Evolutionary conservation across 2,329 filamentous ascomycete species (phyloP), one percentile per base, ranked within the genome.

Genomic region (Talaromyces sp.): DNA sequence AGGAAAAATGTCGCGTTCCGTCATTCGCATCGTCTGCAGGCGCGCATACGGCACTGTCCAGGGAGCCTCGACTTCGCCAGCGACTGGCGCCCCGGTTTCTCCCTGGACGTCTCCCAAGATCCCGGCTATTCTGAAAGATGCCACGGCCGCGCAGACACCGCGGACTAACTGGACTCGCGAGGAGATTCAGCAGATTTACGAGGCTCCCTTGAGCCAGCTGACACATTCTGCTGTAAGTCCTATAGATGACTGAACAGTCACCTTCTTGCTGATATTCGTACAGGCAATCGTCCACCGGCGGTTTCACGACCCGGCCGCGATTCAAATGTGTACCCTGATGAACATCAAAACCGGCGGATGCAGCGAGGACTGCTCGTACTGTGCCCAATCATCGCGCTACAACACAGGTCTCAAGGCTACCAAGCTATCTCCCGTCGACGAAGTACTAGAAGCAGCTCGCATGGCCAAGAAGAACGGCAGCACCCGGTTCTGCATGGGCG

Each of bases 331-430:
- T 80, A 96, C 92, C 0, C 82, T 96, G 61, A 96, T 96, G 90
- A 96, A 96, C 81, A 96, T 96, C 81, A 96, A 96, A 74, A 96
- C 91, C 9, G 92, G 92, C 58, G 92, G 92, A 54, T 96, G 92
- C 77, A 91, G 86, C 67, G 92, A 96, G 75, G 92, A 96, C 76
- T 96, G 92, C 78, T 91, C 89, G 26, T 96, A 96, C 84, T 95
- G 90, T 74, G 89, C 90, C 1, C 91, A 95, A 76, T 91, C 90
- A 2, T 90, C 89, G 9, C 87, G 89, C 41, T 89, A 95, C 81
- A 77, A 81, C 67, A 85, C 90, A 4, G 89, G 90, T 10, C 82
- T 95, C 55, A 84, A 89, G 70, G 89, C 90, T 9, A 89, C 88
- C 64, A 89, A 90, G 68, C 86, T 96, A 70, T 88, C 88, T 64